These are phyloP conservation scores for Bipolaris victoriae DNA, from an alignment of 2,329 filamentous ascomycete genomes.

Conservation along the genomic window DNA sequence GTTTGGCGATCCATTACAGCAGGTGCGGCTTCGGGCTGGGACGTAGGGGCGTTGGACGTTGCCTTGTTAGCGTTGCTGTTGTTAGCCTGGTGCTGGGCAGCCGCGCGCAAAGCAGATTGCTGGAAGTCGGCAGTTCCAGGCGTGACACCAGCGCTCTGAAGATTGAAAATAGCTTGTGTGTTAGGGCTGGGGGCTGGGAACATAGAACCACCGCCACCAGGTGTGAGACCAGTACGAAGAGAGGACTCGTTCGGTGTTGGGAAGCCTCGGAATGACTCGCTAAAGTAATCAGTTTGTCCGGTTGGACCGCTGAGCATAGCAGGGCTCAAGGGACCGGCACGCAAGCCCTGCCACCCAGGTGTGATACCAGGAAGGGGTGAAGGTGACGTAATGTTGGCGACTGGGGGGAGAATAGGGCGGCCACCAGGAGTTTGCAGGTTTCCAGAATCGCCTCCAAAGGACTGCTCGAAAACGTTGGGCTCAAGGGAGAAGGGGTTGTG, in stretches of 20 bases:
- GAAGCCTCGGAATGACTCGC: conserved; percentile 82
- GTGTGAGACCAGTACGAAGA: conserved; percentile 86
- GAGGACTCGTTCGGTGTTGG: conserved; percentile 97
- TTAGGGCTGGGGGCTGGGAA: conserved; percentile 91
- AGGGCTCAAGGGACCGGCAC: conserved; percentile 91
- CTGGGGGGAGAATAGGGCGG: conserved; percentile 79
- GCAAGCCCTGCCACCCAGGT: conserved; percentile 85
- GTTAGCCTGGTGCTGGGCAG: conserved; percentile 54
- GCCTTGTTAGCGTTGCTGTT: conserved; percentile 42
- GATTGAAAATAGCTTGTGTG: conserved; percentile 80
- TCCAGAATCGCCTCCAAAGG: conserved; percentile 65
- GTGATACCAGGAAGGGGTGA: conserved; percentile 76
- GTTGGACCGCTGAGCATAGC: conserved; percentile 91
- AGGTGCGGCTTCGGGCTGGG: conserved; percentile 51
- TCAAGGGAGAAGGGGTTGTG: conserved; percentile 71
- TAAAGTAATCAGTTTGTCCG: conserved; percentile 79
- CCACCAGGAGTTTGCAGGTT: conserved; percentile 75
- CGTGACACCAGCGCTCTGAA: conserved; percentile 81
- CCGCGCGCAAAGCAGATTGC: conserved; percentile 84
- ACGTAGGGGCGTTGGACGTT: conserved; percentile 52
- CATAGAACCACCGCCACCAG: conserved; percentile 95
- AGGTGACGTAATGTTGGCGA: conserved; percentile 89
- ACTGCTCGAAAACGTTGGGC: conserved; percentile 96
- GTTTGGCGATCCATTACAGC: conserved; percentile 62
- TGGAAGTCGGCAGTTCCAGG: conserved; percentile 94